phyloP scores from a whole-genome alignment of 2,329 filamentous ascomycete genomes.

The Stenocarpella maydis region DNA sequence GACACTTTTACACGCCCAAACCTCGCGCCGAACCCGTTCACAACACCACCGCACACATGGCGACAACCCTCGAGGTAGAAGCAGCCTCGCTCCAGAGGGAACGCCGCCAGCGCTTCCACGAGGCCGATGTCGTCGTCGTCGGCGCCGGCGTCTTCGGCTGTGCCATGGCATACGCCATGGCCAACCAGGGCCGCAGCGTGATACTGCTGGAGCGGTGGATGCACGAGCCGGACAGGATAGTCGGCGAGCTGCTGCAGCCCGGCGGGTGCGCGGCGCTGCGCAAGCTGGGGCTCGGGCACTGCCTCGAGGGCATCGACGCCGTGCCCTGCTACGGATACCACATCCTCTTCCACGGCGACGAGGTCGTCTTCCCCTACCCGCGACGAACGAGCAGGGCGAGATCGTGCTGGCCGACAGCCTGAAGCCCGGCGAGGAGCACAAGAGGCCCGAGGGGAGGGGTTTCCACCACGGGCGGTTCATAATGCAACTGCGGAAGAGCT shows the following conservation, averaged over 20 bases:
- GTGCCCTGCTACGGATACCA: constrained; percentile 86
- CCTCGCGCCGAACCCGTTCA: constrained; percentile 14
- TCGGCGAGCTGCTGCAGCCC: constrained; percentile 93
- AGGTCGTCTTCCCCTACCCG: constrained; percentile 81
- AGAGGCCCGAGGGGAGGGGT: constrained; percentile 73
- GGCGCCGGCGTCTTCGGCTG: constrained; percentile 92
- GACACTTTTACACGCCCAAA: constrained; percentile 23
- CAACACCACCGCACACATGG: constrained; percentile 38
- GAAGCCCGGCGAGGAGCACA: constrained; percentile 43
- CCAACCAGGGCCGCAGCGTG: constrained; percentile 89
- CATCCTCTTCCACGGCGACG: constrained; percentile 80
- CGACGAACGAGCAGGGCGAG: constrained; percentile 58
- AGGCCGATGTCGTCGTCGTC: constrained; percentile 87
- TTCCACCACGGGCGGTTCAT: constrained; percentile 98
- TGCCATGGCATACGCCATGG: constrained; percentile 83
- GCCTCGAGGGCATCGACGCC: constrained; percentile 88
- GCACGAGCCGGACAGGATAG: constrained; percentile 93
- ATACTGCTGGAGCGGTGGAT: constrained; percentile 88
- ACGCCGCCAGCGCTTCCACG: constrained; percentile 63
- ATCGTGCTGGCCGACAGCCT: constrained; percentile 46
- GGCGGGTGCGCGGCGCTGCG: constrained; percentile 85
- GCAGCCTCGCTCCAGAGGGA: constrained; percentile 52
- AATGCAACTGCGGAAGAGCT: constrained; percentile 78
- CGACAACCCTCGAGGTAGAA: constrained; percentile 45
- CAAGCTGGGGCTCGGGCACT: constrained; percentile 81